These are phyloP conservation scores for Lepiota venenata DNA, from an alignment of 768 basidiomycete species.

Conservation along the genomic window DNA sequence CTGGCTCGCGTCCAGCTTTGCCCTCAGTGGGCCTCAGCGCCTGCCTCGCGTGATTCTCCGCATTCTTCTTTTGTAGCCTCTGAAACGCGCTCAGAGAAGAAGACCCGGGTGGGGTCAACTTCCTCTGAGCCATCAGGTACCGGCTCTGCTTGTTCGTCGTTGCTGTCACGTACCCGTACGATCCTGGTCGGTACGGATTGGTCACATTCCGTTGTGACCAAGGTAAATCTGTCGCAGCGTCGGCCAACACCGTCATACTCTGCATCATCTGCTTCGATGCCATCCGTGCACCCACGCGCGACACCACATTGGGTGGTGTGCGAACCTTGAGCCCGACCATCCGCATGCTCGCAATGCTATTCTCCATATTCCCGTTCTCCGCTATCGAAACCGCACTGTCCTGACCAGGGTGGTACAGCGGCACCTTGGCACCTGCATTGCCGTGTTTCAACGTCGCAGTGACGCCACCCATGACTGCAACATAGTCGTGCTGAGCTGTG, in stretches of 20 bases:
- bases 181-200: neutral
- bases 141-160: too few species aligned
- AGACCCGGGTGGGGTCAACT: neutral
- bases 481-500: neutral
- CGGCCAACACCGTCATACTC: neutral
- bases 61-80: neutral
- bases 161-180: neutral
- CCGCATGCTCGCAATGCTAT: too few species aligned
- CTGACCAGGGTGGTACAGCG: neutral
- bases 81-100: neutral
- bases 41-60: neutral
- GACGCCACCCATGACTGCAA: slow-evolving; percentile 9
- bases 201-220: neutral
- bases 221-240: neutral
- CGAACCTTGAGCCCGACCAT: too few species aligned
- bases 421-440: neutral
- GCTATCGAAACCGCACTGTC: too few species aligned
- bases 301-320: neutral
- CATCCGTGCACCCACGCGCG: neutral
- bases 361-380: too few species aligned
- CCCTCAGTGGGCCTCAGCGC: neutral
- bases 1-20: too few species aligned
- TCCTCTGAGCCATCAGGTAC: too few species aligned
- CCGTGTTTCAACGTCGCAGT: neutral
- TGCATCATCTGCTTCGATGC: neutral